Evolutionary conservation across 2,329 filamentous ascomycete species (phyloP), one percentile per base, ranked within the genome.

Genomic region (Talaromyces rugulosus): DNA sequence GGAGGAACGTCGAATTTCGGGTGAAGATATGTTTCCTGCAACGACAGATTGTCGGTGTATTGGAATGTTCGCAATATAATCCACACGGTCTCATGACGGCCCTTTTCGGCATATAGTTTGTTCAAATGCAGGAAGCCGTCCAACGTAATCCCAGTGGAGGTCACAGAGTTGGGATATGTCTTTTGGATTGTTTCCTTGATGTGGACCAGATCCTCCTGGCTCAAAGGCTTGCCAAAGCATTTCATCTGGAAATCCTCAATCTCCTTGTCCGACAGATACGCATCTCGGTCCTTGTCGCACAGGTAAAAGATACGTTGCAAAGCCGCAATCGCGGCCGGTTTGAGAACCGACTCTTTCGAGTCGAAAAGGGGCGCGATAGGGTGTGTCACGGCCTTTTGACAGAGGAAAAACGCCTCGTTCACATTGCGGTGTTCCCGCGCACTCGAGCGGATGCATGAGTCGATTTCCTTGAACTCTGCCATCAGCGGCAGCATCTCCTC

Each of bases 401-500:
- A 99, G 14, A 99, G 87, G 71, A 96, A 98, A 79, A 99, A 98
- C 63, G 94, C 92, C 75, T 94, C 93, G 74, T 96, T 96, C 74
- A 97, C 91, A 75, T 97, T 97, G 69, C 89, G 88, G 72, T 96
- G 92, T 70, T 96, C 91, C 69, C 91, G 87, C 23, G 94, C 92
- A 76, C 93, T 98, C 8, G 93, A 92, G 61, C 95, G 86, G 72
- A 99, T 98, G 77, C 95, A 99, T 0, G 93, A 96, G 74, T 99
- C 95, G 66, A 99, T 97, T 76, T 98, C 95, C 73, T 96, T 94
- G 78, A 98, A 99, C 78, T 99, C 95, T 64, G 91, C 89, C 95
- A 99, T 97, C 66, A 99, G 89, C 0, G 95, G 95, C 34, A 98
- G 82, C 92, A 99, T 97, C 79, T 99, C 95, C 75, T 98, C 95